phyloP scores from a whole-genome alignment of 371 early-diverging fungal genomes.

The Cokeromyces recurvatus region DNA sequence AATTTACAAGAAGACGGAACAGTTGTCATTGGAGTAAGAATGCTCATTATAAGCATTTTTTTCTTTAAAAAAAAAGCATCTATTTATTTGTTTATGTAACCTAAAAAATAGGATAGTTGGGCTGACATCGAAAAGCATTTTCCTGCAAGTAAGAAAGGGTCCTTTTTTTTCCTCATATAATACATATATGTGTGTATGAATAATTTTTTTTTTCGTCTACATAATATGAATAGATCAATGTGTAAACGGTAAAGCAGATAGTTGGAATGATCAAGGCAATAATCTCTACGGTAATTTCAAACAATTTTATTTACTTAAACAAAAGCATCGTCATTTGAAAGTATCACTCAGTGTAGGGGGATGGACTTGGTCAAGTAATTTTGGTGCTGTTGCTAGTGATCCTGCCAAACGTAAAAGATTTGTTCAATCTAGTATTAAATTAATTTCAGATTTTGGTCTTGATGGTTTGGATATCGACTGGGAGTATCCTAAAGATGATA shows the following conservation, averaged over 20 bases:
- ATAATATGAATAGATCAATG: too few species aligned
- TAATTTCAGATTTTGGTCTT: conserved; percentile 55
- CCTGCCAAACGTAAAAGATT: conserved; percentile 55
- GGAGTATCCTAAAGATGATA: conserved; percentile 79
- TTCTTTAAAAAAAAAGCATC: too few species aligned
- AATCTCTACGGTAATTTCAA: conserved; percentile 78
- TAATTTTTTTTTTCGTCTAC: too few species aligned
- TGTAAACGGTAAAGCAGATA: conserved; percentile 38
- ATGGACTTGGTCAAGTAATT: conserved; percentile 84
- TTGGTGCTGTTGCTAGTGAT: conserved; percentile 67
- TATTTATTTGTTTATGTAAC: too few species aligned
- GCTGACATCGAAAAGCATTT: conserved; percentile 47
- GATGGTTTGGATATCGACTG: conserved; percentile 71
- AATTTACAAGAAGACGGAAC: conserved; percentile 67
- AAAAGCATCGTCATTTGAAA: conserved; percentile 60
- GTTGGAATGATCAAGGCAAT: conserved; percentile 59
- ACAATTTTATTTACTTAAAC: conserved; percentile 74
- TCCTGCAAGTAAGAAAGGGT: conserved; percentile 27
- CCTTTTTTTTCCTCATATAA: neutral
- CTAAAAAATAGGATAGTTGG: conserved; percentile 40
- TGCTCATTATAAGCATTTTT: neutral
- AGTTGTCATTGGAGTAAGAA: conserved; percentile 54
- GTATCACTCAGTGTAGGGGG: conserved; percentile 82
- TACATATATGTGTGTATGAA: neutral
- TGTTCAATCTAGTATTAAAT: conserved; percentile 53